Evolutionary conservation across 495 filamentous ascomycete species (phyloP).

Genomic region (Penicillium malachiteum): DNA sequence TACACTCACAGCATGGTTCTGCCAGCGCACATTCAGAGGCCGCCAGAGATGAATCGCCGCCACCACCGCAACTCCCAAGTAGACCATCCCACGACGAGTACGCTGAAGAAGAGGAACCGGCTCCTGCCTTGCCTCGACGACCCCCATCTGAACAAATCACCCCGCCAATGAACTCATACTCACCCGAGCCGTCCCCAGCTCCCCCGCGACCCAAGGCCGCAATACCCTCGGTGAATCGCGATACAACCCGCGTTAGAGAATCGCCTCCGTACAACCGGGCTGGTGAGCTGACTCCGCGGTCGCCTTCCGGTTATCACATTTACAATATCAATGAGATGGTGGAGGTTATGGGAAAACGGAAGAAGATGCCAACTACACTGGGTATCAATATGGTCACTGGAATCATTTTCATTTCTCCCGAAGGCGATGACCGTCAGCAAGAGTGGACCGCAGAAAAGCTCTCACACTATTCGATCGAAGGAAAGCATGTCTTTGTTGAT

Average conservation of each 20-base stretch:
- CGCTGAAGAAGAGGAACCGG: constrained; percentile 57
- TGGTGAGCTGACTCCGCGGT: constrained; percentile 46
- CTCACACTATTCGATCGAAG: constrained; percentile 92
- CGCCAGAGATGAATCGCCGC: constrained; percentile 29
- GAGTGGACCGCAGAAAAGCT: constrained; percentile 95
- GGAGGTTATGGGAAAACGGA: constrained; percentile 88
- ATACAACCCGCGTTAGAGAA: constrained; percentile 39
- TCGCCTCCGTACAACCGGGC: constrained; percentile 61
- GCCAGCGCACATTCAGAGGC: constrained; percentile 28
- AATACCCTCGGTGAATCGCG: constrained; percentile 31
- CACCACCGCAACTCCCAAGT: constrained; percentile 41
- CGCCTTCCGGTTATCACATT: constrained; percentile 79
- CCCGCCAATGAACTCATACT: constrained; percentile 52
- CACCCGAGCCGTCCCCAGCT: constrained; percentile 32
- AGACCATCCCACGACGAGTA: constrained; percentile 50
- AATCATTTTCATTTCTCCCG: constrained; percentile 86
- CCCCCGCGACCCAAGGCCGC: constrained; percentile 25
- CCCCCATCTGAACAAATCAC: constrained; percentile 60
- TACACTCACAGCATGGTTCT: constrained; percentile 53
- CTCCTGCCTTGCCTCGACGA: constrained; percentile 65
- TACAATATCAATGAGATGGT: constrained; percentile 98
- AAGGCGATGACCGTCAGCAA: constrained; percentile 80
- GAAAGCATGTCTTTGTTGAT: constrained; percentile 96
- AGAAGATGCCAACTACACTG: constrained; percentile 94
- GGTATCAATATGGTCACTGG: constrained; percentile 86